These are phyloP conservation scores for Vanderwaltozyma tropicalis DNA, from an alignment of 805 yeast genomes.

Conservation along the genomic window DNA sequence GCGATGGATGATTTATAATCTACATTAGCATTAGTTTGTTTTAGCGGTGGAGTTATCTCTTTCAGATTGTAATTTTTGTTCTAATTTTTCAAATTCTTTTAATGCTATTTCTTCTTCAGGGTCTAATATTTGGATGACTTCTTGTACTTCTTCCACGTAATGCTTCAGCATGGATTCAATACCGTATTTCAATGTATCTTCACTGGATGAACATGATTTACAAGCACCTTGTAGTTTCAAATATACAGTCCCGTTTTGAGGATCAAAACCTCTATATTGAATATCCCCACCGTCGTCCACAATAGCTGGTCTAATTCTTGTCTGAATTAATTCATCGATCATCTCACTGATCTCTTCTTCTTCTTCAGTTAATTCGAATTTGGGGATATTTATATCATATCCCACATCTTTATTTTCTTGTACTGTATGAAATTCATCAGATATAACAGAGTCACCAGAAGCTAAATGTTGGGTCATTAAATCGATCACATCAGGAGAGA, in stretches of 20 bases:
- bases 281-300: conserved; percentile 99
- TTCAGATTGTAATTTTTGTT: conserved; percentile 31
- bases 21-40: too few relatives aligned
- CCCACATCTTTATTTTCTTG: conserved; percentile 30
- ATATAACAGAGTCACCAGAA: conserved; percentile 19
- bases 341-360: conserved; percentile 75
- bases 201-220: conserved; percentile 81
- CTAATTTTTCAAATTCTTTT: conserved; percentile 77
- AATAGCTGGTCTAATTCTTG: conserved; percentile 93
- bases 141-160: conserved; percentile 89
- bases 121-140: conserved; percentile 79
- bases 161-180: conserved; percentile 96
- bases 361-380: conserved; percentile 39
- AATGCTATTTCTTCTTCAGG: conserved; percentile 67
- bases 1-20: too few relatives aligned
- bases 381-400: conserved; percentile 23
- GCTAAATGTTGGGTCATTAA: conserved; percentile 22
- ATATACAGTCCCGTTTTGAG: conserved; percentile 77
- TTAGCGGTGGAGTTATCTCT: background rate
- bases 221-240: conserved; percentile 93
- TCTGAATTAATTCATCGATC: conserved; percentile 86
- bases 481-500: conserved; percentile 50
- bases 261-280: conserved; percentile 76
- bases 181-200: conserved; percentile 88
- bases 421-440: conserved; percentile 22